phyloP scores from a whole-genome alignment of 2,329 filamentous ascomycete genomes.

The Trematosphaeria pertusa region DNA sequence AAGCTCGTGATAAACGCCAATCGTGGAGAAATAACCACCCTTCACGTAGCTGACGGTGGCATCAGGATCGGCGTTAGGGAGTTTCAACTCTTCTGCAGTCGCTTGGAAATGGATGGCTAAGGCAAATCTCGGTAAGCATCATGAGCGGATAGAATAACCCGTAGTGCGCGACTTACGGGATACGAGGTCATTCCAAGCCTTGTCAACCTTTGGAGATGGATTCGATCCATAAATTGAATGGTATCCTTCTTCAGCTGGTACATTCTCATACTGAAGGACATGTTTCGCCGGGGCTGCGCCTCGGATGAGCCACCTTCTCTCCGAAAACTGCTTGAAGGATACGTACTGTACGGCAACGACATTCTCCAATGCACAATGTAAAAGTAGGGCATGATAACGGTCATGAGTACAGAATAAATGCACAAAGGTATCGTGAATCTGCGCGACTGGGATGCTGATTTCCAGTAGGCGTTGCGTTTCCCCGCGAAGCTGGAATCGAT shows the following conservation, averaged over 20 bases:
- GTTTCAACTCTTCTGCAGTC: neutral
- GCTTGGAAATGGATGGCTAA: conserved; percentile 3
- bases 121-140: no score
- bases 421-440: no score
- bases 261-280: neutral
- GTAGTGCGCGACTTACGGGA: conserved; percentile 3
- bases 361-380: no score
- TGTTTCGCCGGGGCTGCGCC: neutral
- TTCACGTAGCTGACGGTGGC: neutral
- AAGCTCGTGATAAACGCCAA: conserved; percentile 4
- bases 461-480: no score
- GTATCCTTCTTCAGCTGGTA: neutral
- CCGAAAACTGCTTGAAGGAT: no score
- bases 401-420: no score
- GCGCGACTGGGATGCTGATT: no score
- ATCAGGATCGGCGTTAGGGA: conserved; percentile 1
- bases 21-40: neutral
- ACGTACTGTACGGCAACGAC: no score
- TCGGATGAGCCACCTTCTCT: no score
- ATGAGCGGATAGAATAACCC: no score
- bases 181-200: conserved; percentile 4
- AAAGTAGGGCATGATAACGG: no score
- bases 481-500: no score
- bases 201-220: conserved; percentile 1
- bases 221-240: neutral